These are phyloP conservation scores for Hapsidospora chrysogenum DNA, from an alignment of 495 filamentous ascomycete species.

Conservation along the genomic window DNA sequence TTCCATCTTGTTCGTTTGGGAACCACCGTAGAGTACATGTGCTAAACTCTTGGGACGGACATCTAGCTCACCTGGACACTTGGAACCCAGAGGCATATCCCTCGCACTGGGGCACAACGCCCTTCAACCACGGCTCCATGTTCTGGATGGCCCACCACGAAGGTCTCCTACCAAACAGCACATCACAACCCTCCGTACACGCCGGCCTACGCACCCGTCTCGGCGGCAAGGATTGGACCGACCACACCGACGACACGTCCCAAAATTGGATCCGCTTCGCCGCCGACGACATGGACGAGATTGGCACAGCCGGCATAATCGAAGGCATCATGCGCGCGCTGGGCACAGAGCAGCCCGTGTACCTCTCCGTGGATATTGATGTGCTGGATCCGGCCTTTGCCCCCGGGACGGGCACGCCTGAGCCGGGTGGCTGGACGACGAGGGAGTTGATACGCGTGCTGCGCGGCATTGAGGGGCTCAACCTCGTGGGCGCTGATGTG, in stretches of 20 bases:
- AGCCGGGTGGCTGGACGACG: constrained; percentile 60
- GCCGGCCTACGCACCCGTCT: constrained; percentile 62
- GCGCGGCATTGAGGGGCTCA: constrained; percentile 50
- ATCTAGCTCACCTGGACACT: constrained; percentile 48
- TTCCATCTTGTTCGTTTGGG: too few species aligned
- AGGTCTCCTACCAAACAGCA: constrained; percentile 49
- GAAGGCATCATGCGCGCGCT: constrained; percentile 39
- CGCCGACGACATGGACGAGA: constrained; percentile 57
- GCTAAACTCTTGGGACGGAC: not conserved
- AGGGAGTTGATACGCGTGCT: constrained; percentile 54
- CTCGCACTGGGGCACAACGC: constrained; percentile 54
- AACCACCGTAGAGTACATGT: not conserved
- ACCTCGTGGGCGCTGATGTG: constrained; percentile 59
- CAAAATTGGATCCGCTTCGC: constrained; percentile 52
- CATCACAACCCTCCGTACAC: constrained; percentile 46
- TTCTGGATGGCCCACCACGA: constrained; percentile 70
- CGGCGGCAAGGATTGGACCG: constrained; percentile 44
- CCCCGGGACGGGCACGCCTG: constrained; percentile 58
- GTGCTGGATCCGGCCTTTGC: constrained; percentile 56
- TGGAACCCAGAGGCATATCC: constrained; percentile 73
- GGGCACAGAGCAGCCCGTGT: constrained; percentile 45
- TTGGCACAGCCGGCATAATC: constrained; percentile 40
- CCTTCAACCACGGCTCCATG: constrained; percentile 75
- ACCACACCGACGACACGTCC: constrained; percentile 44
- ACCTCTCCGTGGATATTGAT: constrained; percentile 62